Base-by-base conservation (phyloP, 2,329 filamentous ascomycete genomes). In the Fusarium robinianum region DNA sequence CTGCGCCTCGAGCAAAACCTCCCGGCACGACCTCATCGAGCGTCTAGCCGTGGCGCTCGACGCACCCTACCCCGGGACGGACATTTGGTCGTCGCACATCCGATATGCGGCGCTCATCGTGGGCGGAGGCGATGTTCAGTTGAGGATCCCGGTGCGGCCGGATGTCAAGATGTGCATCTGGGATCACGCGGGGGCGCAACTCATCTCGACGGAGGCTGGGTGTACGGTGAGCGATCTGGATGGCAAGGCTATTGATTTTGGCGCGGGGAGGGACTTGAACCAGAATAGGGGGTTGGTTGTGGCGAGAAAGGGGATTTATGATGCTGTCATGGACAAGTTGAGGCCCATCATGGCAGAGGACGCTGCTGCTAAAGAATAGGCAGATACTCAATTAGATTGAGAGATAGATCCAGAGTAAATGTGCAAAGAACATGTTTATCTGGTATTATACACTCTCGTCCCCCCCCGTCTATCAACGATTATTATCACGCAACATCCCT, bases 101-200 rank as follows among this genome's bases (percentile, higher is more conserved):
- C 61, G 69, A 12, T 72, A 72, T 43, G 66, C 67, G 12, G 60
- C 67, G 11, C 58, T 72, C 17, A 60, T 70, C 23, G 33, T 71
- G 11, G 69, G 69, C 30, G 66, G 66, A 12, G 68, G 63, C 7
- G 63, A 70, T 47, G 44, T 67, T 18, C 62, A 67, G 34, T 42
- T 72, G 16, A 61, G 69, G 5, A 51, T 69, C 9, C 67, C 63
- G 8, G 39, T 53, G 11, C 41, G 40, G 2, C 27, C 27, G 11
- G 39, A 35, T 6, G 44, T 53, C 12, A 50, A 47, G 23, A 64
- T 66, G 42, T 67, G 61, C 36, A 57, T 70, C 24, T 72, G 78
- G 79, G 79, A 82, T 49, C 79, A 82, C 49, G 78, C 78, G 0
- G 79, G 78, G 5, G 77, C 78, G 1, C 79, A 81, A 71, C 65